A percentile compares a stretch with the other conserved stretches of the same genome.
phyloP scores from a whole-genome alignment of 257 asterid genomes.

The Haberlea rhodopensis region DNA sequence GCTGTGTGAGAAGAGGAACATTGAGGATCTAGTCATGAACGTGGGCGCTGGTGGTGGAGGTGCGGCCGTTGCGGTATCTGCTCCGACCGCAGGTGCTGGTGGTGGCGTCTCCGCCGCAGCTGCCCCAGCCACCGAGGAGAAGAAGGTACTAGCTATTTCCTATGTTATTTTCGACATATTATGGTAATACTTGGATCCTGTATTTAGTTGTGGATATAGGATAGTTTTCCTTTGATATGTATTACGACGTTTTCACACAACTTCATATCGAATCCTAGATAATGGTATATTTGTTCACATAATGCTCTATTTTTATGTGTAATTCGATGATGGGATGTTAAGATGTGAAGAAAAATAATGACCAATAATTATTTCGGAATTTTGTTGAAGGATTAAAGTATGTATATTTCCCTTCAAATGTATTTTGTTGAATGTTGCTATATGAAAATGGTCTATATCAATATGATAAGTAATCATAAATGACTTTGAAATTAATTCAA shows the following conservation, averaged over 20 bases:
- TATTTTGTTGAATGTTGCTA: background rate
- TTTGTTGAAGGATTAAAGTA: background rate
- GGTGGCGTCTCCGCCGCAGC: constrained; percentile 29
- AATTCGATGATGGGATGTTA: background rate
- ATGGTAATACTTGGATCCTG: background rate
- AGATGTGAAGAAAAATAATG: background rate
- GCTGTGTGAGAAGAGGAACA: constrained; percentile 35
- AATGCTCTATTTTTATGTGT: too few relatives aligned
- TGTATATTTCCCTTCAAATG: too few relatives aligned
- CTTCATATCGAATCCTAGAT: background rate
- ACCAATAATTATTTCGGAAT: background rate
- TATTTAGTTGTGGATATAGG: background rate
- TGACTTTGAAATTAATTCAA: background rate
- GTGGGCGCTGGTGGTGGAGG: constrained; percentile 38
- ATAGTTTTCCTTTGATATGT: background rate
- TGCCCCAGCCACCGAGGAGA: constrained; percentile 35
- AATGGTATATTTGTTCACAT: background rate
- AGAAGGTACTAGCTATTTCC: constrained; percentile 26
- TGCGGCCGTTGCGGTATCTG: constrained; percentile 26
- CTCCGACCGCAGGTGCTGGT: constrained; percentile 22
- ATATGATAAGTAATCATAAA: background rate
- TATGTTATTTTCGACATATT: background rate
- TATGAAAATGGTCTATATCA: background rate
- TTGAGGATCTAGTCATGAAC: constrained; percentile 36
- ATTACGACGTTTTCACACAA: too few relatives aligned